These are phyloP conservation scores for Aspergillus nanangensis DNA, from an alignment of 495 filamentous ascomycete genomes.

Conservation along the genomic window DNA sequence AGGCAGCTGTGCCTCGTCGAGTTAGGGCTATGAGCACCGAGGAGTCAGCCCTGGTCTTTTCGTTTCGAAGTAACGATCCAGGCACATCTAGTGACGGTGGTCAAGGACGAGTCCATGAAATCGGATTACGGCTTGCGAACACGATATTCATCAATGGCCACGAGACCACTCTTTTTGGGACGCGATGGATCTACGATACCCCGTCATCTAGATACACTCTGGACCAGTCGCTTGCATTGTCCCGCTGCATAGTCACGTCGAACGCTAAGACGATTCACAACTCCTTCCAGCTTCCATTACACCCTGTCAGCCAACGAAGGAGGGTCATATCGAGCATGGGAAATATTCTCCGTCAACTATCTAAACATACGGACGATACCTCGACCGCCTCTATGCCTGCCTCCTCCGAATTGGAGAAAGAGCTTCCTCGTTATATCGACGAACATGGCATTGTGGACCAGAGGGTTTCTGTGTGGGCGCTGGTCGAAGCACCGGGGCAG, in stretches of 20 bases:
- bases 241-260: constrained; percentile 24
- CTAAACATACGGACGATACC: constrained; percentile 38
- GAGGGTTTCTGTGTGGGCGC: constrained; percentile 70
- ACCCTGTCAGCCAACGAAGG: constrained; percentile 61
- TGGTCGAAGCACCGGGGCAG: constrained; percentile 43
- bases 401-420: constrained; percentile 67
- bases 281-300: constrained; percentile 45
- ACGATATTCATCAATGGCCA: constrained; percentile 71
- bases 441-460: constrained; percentile 37
- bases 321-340: constrained; percentile 66
- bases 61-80: constrained; percentile 9
- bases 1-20: constrained; percentile 24
- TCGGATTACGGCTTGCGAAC: constrained; percentile 64
- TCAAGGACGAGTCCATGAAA: constrained; percentile 16
- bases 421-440: constrained; percentile 57
- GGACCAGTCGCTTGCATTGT: constrained; percentile 24
- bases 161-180: constrained; percentile 54
- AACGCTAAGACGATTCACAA: constrained; percentile 13
- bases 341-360: constrained; percentile 72
- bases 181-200: constrained; percentile 45
- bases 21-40: constrained; percentile 26
- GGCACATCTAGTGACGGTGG: background rate
- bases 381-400: constrained; percentile 55
- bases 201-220: constrained; percentile 16
- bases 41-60: constrained; percentile 31